phyloP scores from a whole-genome alignment of 257 asterid species.

The Solanum boliviense region DNA sequence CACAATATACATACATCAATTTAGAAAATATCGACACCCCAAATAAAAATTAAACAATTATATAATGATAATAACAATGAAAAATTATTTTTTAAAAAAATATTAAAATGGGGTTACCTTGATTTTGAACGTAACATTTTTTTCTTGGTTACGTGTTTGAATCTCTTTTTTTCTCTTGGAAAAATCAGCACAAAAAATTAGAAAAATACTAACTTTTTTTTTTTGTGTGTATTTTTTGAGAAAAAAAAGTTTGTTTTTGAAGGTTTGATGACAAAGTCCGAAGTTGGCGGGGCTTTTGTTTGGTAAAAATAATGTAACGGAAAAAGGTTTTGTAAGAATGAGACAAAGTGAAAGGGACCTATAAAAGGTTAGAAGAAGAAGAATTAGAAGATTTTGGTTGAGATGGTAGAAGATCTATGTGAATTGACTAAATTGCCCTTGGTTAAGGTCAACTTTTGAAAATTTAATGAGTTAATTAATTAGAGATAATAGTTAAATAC shows the following conservation, averaged over 20 bases:
- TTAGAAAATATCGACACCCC: not conserved
- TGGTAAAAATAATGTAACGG: not conserved
- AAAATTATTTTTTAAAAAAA: not conserved
- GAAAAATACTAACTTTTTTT: not conserved
- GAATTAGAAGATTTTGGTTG: not conserved
- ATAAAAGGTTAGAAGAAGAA: not conserved
- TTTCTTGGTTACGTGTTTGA: not conserved
- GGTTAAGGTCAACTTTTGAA: not conserved
- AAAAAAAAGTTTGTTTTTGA: not conserved
- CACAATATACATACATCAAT: not conserved
- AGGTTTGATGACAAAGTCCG: slow-evolving; percentile 33
- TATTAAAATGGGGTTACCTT: not conserved
- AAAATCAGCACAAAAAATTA: not conserved
- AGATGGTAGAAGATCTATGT: not conserved
- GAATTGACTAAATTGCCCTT: not conserved
- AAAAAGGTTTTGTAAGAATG: slow-evolving; percentile 5
- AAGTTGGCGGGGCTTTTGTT: slow-evolving; percentile 40
- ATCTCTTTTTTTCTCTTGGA: not conserved
- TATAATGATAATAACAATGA: not conserved
- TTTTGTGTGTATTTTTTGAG: not conserved
- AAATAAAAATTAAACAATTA: not conserved
- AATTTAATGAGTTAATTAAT: not conserved
- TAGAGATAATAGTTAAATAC: not conserved
- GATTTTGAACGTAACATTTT: slow-evolving; percentile 7
- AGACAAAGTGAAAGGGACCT: not conserved